Evolutionary conservation across 2,329 filamentous ascomycete genomes (phyloP), one percentile per base, ranked within the genome.

Genomic region (Sporothrix pseudoabietina): DNA sequence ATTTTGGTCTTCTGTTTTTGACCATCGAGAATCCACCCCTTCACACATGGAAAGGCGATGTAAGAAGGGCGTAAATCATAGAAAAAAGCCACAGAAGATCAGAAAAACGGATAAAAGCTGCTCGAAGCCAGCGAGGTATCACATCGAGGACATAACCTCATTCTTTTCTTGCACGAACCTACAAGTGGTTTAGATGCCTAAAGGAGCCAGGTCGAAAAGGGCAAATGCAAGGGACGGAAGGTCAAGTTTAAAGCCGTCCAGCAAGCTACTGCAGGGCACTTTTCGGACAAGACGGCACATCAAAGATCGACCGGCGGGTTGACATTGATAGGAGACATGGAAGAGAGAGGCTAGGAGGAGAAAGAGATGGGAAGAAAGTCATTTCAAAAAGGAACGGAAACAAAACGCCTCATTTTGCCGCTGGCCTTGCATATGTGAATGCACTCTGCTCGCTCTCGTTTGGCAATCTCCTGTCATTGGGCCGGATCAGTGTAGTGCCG

Each of bases 241-340:
- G 9, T n/a, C 9, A 55, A 55, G 10, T 22, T 30, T 8, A 26
- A 7, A 22, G 9, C 22, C 22, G 22, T 55, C 4, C 9, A 26
- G 4, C 6, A 49, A 52, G 44, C 26, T 68, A 52, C 44, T 68
- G 26, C 65, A 68, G 44, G 65, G 44, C 41, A 52, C 44, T 35
- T 68, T 44, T 54, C 66, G 47, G 66, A 35, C 47, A 39, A 44
- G 14, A 39, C 47, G 47, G 66, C 66, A 69, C 63, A 68, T 68
- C 16, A 47, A 16, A 26, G 55, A 8, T 55, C 1, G n/a, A 19
- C 12, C 52, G 22, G 16, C 35, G 16, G 32, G 14, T 4, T n/a
- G 32, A n/a, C 16, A n/a, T 41, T 10, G 35, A 63, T 6, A 35
- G 32, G 8, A 41, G 16, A 39, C 14, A 39, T 0, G 22, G 35